Base-by-base conservation (phyloP, 768 basidiomycete genomes). In the Russula sp. region DNA sequence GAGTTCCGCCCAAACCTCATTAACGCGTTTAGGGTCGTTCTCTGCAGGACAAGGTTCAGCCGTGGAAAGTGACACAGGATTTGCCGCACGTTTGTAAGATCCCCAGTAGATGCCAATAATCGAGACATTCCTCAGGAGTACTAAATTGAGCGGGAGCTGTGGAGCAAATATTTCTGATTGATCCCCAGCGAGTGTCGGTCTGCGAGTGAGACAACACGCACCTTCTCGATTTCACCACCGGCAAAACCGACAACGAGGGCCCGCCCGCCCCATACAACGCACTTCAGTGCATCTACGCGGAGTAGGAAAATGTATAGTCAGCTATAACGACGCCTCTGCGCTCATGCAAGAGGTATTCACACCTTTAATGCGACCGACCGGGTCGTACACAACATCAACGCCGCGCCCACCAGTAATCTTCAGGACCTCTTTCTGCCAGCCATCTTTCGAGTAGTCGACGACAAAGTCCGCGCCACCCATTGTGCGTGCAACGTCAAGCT, bases 241-340 rank as follows among this genome's bases (percentile, higher is more conserved):
- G 89, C 92, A 73, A 95, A 98, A 6, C 96, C 97, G 56, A 99
- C 87, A n/a, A 98, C 89, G 11, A 99, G 70, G 1, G 89, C 87
- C 14, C 96, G 83, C 1, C 95, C 94, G 72, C 95, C 94, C 87
- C 95, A 98, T 0, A 89, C 90, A 61, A 94, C 91, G 72, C 94
- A 96, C 72, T 95, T 98, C 61, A 98, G 71, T 52, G 82, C 88
- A 72, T 92, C 94, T 91, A 50, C n/a, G 56, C 9, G 40, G 70
- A 70, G 18, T 3, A 69, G 63, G 66, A 57, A 59, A 62, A 22
- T 27, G 7, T 58, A 40, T 59, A n/a, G 22, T 13, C 39, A 40
- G 6, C 18, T 8, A 20, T 20, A 8, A 20, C 6, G 7, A 39
- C 44, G n/a, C 6, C 3, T 27, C 47, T 48, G 22, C 9, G 47